phyloP scores from a whole-genome alignment of 2,329 filamentous ascomycete genomes.

The Escovopsis sp. region DNA sequence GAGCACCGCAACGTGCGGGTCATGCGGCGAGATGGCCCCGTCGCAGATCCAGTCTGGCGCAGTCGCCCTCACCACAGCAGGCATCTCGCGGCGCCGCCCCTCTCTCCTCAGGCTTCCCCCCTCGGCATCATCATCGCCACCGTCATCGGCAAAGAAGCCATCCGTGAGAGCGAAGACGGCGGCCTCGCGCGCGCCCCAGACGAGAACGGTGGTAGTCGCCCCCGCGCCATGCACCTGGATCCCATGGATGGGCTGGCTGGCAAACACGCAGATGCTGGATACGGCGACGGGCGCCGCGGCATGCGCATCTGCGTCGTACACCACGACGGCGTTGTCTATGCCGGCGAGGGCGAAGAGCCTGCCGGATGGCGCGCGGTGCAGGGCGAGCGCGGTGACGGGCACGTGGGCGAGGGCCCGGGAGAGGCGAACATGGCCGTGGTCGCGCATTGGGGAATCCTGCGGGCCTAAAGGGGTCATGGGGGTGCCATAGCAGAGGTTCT shows the following conservation, averaged over 20 bases:
- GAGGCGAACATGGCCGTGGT: constrained; percentile 8
- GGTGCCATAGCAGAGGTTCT: too few relatives aligned
- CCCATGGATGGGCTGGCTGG: constrained; percentile 59
- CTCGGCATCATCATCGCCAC: not conserved
- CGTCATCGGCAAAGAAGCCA: constrained; percentile 7
- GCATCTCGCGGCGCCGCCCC: constrained; percentile 3
- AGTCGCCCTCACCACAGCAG: constrained; percentile 21
- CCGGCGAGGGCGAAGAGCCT: constrained; percentile 36
- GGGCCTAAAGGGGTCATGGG: too few relatives aligned
- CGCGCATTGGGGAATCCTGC: not conserved
- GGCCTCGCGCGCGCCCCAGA: constrained; percentile 58
- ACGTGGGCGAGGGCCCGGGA: constrained; percentile 27
- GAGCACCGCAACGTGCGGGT: constrained; percentile 35
- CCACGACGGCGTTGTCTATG: constrained; percentile 41
- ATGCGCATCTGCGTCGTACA: constrained; percentile 29
- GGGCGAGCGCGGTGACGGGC: constrained; percentile 45
- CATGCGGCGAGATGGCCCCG: constrained; percentile 35
- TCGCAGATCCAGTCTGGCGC: constrained; percentile 68
- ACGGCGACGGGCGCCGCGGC: constrained; percentile 10
- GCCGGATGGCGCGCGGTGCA: constrained; percentile 23
- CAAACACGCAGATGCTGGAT: constrained; percentile 39
- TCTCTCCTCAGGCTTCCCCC: too few relatives aligned
- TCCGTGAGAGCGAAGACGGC: constrained; percentile 21
- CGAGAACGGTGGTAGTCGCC: constrained; percentile 23
- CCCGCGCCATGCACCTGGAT: constrained; percentile 30